A percentile compares a stretch with the other conserved stretches of the same genome.
These are phyloP conservation scores for Saccharomycopsis javanensis DNA, from an alignment of 805 yeast species.

Conservation along the genomic window DNA sequence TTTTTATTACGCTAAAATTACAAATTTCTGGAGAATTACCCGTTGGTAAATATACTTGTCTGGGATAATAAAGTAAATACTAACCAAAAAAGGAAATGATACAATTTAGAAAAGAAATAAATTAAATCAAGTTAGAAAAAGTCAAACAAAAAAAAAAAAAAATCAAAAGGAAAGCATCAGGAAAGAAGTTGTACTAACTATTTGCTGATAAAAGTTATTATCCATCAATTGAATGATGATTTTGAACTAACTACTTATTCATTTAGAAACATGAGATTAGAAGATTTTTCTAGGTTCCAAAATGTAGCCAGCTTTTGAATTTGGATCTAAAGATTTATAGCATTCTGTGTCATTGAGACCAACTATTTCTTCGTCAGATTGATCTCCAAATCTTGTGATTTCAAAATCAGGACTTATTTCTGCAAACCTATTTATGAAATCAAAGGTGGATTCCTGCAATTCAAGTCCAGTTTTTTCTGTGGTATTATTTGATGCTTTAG, in stretches of 20 bases:
- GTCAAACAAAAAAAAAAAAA: no score
- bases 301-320: slow-evolving; percentile 12
- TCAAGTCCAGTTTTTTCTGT: not conserved
- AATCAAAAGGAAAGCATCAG: no score
- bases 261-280: not conserved
- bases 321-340: slow-evolving; percentile 17
- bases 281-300: slow-evolving; percentile 5
- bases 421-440: slow-evolving; percentile 7
- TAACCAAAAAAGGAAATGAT: no score
- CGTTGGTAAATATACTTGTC: no score
- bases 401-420: slow-evolving; percentile 16
- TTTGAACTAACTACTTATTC: no score
- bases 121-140: no score
- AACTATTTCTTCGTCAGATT: slow-evolving; percentile 13
- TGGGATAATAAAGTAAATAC: no score
- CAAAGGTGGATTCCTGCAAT: not conserved
- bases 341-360: slow-evolving; percentile 8
- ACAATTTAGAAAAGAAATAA: no score
- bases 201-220: not conserved
- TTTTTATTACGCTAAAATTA: no score
- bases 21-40: no score
- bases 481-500: not conserved
- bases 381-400: slow-evolving; percentile 13
- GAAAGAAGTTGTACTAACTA: no score
- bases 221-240: no score